Conservation (phyloP, 768 basidiomycete genomes). For the Collybiopsis luxurians region DNA sequence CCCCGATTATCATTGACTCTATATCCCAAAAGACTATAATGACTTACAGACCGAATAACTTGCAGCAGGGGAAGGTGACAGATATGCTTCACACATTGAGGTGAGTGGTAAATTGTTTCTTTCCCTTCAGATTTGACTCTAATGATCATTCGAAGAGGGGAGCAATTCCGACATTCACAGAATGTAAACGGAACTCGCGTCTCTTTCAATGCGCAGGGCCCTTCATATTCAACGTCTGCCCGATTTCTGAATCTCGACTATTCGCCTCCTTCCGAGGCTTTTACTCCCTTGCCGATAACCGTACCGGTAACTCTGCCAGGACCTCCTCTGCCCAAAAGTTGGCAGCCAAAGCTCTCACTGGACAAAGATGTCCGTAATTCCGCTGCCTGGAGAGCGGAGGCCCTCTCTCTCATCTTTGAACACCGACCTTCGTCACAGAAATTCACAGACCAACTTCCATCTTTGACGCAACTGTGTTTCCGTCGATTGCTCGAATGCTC, state of each 20-base stretch:
- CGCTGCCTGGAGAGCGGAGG: slow-evolving; percentile 51
- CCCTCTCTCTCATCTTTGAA: slow-evolving; percentile 51
- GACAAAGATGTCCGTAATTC: slow-evolving; percentile 25
- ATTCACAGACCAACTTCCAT: slow-evolving; percentile 33
- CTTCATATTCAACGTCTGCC: slow-evolving; percentile 29
- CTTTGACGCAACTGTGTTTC: slow-evolving; percentile 58
- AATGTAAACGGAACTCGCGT: slow-evolving; percentile 44
- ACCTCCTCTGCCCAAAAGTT: slow-evolving; percentile 57
- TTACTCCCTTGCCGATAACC: not conserved
- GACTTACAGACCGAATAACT: not conserved
- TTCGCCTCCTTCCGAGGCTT: slow-evolving; percentile 14
- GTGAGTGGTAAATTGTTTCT: slow-evolving; percentile 25
- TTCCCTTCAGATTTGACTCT: not conserved
- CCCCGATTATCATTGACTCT: too few species aligned
- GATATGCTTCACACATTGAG: slow-evolving; percentile 50
- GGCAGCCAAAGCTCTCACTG: slow-evolving; percentile 33
- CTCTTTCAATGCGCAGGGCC: slow-evolving; percentile 44
- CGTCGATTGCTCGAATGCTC: slow-evolving; percentile 41
- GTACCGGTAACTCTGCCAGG: slow-evolving; percentile 33
- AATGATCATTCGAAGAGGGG: slow-evolving; percentile 44
- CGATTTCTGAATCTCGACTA: slow-evolving; percentile 14
- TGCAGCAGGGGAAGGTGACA: slow-evolving; percentile 35
- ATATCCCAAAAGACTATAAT: too few species aligned
- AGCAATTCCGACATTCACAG: slow-evolving; percentile 65
- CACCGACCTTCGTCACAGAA: slow-evolving; percentile 14